These are phyloP conservation scores for Aspergillus kassunensis DNA, from an alignment of 495 filamentous ascomycete genomes.

Conservation along the genomic window DNA sequence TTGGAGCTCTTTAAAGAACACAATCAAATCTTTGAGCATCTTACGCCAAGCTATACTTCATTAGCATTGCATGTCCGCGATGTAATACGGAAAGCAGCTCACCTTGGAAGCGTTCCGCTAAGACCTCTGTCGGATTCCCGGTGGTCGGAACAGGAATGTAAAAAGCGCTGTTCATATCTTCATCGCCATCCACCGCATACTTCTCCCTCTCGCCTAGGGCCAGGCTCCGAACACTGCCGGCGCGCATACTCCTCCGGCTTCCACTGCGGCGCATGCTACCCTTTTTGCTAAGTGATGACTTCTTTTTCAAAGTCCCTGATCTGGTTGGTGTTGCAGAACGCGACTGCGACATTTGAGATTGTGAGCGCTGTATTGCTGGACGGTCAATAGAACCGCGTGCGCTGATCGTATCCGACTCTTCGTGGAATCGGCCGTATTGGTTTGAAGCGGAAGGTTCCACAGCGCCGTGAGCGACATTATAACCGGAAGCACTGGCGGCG, in stretches of 20 bases:
- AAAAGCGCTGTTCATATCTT: conserved; percentile 80
- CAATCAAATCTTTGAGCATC: conserved; percentile 88
- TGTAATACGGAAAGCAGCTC: conserved; percentile 24
- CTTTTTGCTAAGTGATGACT: conserved; percentile 66
- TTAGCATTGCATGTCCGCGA: not conserved
- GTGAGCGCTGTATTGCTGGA: conserved; percentile 42
- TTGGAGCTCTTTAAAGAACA: conserved; percentile 92
- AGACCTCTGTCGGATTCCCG: conserved; percentile 81
- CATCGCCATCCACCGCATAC: conserved; percentile 54
- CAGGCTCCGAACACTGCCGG: conserved; percentile 76
- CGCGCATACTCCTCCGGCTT: conserved; percentile 69
- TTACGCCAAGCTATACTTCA: conserved; percentile 76
- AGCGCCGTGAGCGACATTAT: conserved; percentile 39
- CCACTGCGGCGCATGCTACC: conserved; percentile 74
- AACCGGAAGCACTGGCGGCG: conserved; percentile 29
- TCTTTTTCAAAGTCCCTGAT: conserved; percentile 81
- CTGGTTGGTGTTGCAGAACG: conserved; percentile 57
- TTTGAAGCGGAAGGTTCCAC: conserved; percentile 38
- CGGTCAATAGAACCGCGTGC: conserved; percentile 60
- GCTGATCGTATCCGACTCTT: conserved; percentile 67
- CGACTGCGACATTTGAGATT: conserved; percentile 50
- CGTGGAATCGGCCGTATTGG: conserved; percentile 56
- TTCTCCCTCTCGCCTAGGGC: conserved; percentile 57
- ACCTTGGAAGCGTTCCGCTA: conserved; percentile 90
- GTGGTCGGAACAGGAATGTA: conserved; percentile 82